Evolutionary conservation across 805 yeast genomes (phyloP).

Genomic region (Novakomyces olei): DNA sequence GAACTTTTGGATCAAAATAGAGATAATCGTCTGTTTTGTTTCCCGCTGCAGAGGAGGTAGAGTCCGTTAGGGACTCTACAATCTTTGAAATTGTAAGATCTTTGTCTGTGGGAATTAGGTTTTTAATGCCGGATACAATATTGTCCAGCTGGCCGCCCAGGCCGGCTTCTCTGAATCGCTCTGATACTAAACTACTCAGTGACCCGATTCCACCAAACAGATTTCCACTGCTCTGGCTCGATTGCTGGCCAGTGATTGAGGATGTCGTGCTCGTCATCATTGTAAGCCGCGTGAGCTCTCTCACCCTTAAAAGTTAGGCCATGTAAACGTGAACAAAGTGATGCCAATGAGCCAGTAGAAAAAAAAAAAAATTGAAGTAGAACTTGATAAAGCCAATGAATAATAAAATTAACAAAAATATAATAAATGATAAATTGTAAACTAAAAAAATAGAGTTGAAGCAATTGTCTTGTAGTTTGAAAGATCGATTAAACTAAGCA

Average conservation of each 20-base stretch:
- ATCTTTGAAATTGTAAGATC: constrained; percentile 74
- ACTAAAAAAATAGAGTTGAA: no score
- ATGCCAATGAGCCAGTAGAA: no score
- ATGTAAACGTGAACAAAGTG: constrained; percentile 37
- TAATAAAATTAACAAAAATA: no score
- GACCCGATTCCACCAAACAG: constrained; percentile 36
- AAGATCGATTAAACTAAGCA: neutral
- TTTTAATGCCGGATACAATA: constrained; percentile 68
- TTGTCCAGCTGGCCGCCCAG: constrained; percentile 78
- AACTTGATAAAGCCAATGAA: no score
- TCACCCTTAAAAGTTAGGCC: constrained; percentile 53
- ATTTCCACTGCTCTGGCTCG: constrained; percentile 15
- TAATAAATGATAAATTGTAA: no score
- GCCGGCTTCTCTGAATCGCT: constrained; percentile 64
- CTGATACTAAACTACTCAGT: constrained; percentile 44
- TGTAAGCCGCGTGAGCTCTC: constrained; percentile 42
- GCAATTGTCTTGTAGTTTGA: neutral
- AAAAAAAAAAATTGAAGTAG: no score
- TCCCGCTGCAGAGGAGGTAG: constrained; percentile 25
- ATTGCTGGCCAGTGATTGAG: constrained; percentile 14
- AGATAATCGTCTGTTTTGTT: constrained; percentile 70
- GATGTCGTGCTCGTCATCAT: constrained; percentile 16
- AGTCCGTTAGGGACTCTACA: constrained; percentile 82
- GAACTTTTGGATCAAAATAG: constrained; percentile 54
- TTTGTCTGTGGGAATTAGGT: constrained; percentile 67